Evolutionary conservation across 2,329 filamentous ascomycete species (phyloP).

Genomic region (Lasiodiplodia hormozganensis): DNA sequence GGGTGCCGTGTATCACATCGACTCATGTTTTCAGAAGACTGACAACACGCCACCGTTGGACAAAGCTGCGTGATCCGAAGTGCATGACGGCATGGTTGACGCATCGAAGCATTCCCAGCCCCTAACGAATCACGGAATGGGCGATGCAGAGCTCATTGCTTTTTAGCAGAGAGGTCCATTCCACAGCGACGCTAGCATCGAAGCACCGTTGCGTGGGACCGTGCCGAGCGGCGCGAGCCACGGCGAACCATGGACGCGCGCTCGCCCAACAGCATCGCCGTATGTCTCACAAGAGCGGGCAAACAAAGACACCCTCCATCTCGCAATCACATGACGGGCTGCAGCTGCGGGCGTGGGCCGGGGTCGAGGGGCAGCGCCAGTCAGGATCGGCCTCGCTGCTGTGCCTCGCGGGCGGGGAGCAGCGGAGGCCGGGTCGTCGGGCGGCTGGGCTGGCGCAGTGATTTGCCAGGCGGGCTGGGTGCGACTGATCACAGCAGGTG

Average conservation of each 20-base stretch:
- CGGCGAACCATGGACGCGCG: constrained; percentile 11
- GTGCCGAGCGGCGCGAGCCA: constrained; percentile 15
- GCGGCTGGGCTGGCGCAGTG: constrained; percentile 7
- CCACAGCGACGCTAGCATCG: constrained; percentile 16
- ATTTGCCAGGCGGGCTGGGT: constrained; percentile 19
- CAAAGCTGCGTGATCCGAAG: constrained; percentile 16
- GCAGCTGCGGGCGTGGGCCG: constrained; percentile 18
- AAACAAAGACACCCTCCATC: constrained; percentile 6
- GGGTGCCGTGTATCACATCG: background rate
- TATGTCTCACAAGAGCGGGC: background rate
- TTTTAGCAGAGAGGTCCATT: constrained; percentile 2
- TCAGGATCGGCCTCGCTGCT: constrained; percentile 15
- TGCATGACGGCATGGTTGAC: constrained; percentile 11
- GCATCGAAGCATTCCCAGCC: constrained; percentile 18
- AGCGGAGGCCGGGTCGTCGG: constrained; percentile 3
- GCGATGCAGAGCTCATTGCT: constrained; percentile 5
- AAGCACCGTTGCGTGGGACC: constrained; percentile 22
- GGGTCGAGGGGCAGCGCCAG: constrained; percentile 5
- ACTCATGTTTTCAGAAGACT: background rate
- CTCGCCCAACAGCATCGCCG: background rate
- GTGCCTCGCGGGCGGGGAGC: constrained; percentile 11
- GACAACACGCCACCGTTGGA: constrained; percentile 14
- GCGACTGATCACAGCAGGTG: constrained; percentile 20
- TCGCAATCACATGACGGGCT: constrained; percentile 14
- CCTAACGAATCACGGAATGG: constrained; percentile 24